Evolutionary conservation across 2,329 filamentous ascomycete species (phyloP).

Genomic region (Cladorrhinum sp.): DNA sequence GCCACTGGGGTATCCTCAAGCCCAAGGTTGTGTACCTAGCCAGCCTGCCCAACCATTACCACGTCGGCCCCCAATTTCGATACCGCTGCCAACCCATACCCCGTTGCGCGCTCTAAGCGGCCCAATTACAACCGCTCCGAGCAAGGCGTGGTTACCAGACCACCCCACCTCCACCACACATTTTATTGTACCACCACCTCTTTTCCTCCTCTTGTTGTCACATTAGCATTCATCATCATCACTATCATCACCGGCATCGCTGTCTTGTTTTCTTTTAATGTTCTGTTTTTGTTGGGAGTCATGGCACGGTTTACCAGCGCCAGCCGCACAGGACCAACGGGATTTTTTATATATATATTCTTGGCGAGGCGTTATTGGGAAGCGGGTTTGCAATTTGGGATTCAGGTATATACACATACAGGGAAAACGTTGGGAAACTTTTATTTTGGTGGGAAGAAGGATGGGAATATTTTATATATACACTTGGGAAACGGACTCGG

Average conservation of each 20-base stretch:
- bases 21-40: not conserved
- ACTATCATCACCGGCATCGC: not conserved
- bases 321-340: not conserved
- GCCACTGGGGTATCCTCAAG: not conserved
- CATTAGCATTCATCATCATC: conserved; percentile 2
- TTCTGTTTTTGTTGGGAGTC: not conserved
- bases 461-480: not conserved
- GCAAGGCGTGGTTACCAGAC: not conserved
- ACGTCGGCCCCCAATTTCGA: not conserved
- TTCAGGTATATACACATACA: not conserved
- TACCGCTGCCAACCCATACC: not conserved
- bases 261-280: not conserved
- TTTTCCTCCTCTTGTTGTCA: not conserved
- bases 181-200: not conserved
- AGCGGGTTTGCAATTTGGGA: not conserved
- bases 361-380: not conserved
- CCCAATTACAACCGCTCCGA: not conserved
- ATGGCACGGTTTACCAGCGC: not conserved
- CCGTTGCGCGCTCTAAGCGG: too few species aligned
- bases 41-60: not conserved
- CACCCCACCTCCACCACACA: not conserved
- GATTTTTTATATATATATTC: not conserved
- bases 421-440: not conserved
- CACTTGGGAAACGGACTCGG: not conserved
- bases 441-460: not conserved